Conservation (phyloP, 2,329 filamentous ascomycete species). For the Aspergillus sp. region DNA sequence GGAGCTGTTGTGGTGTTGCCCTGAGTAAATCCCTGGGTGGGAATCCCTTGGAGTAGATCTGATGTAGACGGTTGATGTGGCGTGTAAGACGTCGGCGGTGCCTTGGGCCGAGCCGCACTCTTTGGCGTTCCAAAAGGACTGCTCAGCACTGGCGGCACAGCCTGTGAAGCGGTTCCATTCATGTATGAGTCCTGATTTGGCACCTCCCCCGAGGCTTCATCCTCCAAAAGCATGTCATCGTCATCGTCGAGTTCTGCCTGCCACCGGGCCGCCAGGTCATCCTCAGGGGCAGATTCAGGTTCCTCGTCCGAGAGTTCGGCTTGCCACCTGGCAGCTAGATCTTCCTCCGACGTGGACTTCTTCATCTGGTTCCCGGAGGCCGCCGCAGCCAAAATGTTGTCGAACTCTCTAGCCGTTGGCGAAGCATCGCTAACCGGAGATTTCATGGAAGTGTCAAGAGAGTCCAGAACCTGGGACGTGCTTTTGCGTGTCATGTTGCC, state of each 20-base stretch:
- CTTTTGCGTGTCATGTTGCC: slow-evolving; percentile 62
- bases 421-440: slow-evolving; percentile 27
- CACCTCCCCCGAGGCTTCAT: slow-evolving; percentile 29
- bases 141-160: slow-evolving; percentile 14
- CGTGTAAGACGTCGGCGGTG: slow-evolving; percentile 45
- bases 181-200: slow-evolving; percentile 17
- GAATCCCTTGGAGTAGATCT: slow-evolving; percentile 41
- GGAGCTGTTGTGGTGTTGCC: slow-evolving; percentile 16
- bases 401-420: slow-evolving; percentile 27
- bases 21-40: slow-evolving; percentile 18
- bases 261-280: slow-evolving; percentile 70
- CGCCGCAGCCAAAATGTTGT: slow-evolving; percentile 21
- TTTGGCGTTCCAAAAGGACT: slow-evolving; percentile 29
- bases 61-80: slow-evolving; percentile 51
- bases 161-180: slow-evolving; percentile 16
- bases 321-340: slow-evolving; percentile 78
- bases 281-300: slow-evolving; percentile 52
- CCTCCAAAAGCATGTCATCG: slow-evolving; percentile 79
- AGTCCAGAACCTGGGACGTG: slow-evolving; percentile 63
- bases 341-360: slow-evolving; percentile 46
- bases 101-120: slow-evolving; percentile 17
- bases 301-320: slow-evolving; percentile 58
- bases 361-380: slow-evolving; percentile 18
- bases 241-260: slow-evolving; percentile 57
- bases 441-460: slow-evolving; percentile 40